Conservation (phyloP, 2,329 filamentous ascomycete species). For the Aotearoamyces nothofagi region DNA sequence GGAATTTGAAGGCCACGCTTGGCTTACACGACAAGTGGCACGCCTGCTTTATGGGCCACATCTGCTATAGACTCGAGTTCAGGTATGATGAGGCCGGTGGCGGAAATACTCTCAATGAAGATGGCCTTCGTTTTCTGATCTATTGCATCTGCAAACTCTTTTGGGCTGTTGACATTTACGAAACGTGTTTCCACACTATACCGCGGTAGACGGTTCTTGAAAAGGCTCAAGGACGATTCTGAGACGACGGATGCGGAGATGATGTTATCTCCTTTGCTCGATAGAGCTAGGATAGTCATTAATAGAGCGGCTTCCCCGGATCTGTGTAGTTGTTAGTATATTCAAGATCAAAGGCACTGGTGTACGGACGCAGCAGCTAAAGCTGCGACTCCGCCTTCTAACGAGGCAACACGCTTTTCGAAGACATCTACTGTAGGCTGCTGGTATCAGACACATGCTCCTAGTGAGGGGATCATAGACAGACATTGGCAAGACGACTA, state of each 20-base stretch:
- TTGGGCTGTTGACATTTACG: not conserved
- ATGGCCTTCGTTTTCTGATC: slow-evolving; percentile 1
- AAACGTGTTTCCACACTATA: not conserved
- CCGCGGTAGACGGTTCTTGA: not conserved
- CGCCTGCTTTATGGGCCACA: slow-evolving; percentile 1
- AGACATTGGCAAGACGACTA: slow-evolving; percentile 85
- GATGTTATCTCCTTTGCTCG: not conserved
- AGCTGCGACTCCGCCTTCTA: slow-evolving; percentile 1
- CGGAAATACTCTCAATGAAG: slow-evolving; percentile 1
- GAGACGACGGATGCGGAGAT: not conserved
- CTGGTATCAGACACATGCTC: too few species aligned
- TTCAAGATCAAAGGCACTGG: not conserved
- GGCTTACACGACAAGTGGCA: slow-evolving; percentile 1
- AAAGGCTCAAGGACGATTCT: not conserved
- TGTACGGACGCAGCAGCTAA: slow-evolving; percentile 1
- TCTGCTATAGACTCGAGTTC: not conserved
- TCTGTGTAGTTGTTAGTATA: not conserved
- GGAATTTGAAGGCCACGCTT: too few species aligned
- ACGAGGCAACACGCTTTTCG: not conserved
- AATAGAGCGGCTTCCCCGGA: slow-evolving; percentile 1
- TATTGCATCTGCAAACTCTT: not conserved
- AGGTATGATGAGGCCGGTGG: not conserved
- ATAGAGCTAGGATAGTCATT: not conserved
- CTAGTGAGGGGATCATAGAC: too few species aligned
- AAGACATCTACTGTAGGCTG: slow-evolving; percentile 2